Conservation (phyloP, 257 asterid species). For the Plectranthus barbatus region DNA sequence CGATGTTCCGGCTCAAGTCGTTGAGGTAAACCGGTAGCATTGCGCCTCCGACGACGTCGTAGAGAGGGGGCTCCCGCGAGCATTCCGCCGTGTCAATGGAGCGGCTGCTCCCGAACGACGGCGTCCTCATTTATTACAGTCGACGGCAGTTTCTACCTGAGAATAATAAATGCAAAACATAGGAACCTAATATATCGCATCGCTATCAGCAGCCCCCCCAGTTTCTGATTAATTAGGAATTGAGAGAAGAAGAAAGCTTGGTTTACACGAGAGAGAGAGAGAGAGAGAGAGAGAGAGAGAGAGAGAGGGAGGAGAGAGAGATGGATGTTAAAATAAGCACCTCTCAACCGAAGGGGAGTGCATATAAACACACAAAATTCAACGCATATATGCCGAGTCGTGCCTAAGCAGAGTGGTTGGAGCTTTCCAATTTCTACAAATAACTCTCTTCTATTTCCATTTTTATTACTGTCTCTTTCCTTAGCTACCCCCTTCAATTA, state of each 20-base stretch:
- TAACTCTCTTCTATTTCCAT: not conserved
- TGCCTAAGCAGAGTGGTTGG: slow-evolving; percentile 33
- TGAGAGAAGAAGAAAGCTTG: no score
- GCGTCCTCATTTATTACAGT: slow-evolving; percentile 19
- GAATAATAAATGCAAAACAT: not conserved
- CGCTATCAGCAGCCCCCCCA: not conserved
- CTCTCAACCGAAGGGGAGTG: slow-evolving; percentile 22
- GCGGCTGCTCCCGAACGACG: slow-evolving; percentile 53
- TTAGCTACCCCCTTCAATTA: slow-evolving; percentile 7
- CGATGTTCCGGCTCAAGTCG: slow-evolving; percentile 37
- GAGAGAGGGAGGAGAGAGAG: not conserved
- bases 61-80: slow-evolving; percentile 15
- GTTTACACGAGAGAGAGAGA: not conserved
- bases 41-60: slow-evolving; percentile 41
- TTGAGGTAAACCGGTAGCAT: slow-evolving; percentile 80
- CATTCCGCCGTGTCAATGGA: slow-evolving; percentile 41
- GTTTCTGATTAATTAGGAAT: not conserved
- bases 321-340: slow-evolving; percentile 20
- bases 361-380: slow-evolving; percentile 21
- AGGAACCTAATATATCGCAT: not conserved
- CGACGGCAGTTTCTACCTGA: not conserved
- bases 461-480: slow-evolving; percentile 9
- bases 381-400: slow-evolving; percentile 24
- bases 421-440: slow-evolving; percentile 11
- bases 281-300: not conserved